Base-by-base conservation (phyloP, 179 eudicot species). In the Patellifolia procumbens region DNA sequence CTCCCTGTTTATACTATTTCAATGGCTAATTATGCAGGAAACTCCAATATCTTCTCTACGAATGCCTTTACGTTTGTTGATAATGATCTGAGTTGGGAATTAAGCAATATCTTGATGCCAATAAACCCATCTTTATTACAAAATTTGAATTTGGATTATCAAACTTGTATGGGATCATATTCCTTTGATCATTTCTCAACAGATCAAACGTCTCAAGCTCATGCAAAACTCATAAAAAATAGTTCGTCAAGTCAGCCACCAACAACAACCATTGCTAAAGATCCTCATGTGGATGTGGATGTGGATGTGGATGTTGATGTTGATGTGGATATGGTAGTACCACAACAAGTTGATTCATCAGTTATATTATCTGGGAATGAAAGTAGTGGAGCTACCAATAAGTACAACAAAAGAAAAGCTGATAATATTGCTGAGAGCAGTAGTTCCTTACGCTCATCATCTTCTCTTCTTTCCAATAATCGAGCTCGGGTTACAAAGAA, bases 361-460 rank as follows among this genome's bases (percentile, higher is more conserved):
- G 74, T 58, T 35, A 32, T 76, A n/a, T 48, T 39, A 51, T 61
- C 55, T 43, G 79, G 58, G 7, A 51, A 60, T 49, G 78, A 67
- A 48, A 74, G 56, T 49, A 84, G 49, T 68, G 59, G 0, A 35
- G 13, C 34, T 6, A 29, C 4, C 31, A 84, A n/a, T n/a, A n/a
- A n/a, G n/a, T n/a, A n/a, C n/a, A n/a, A 75, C 79, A 89, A 92
- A 79, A 89, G 92, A 72, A 88, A 84, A 88, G 70, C 79, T 34
- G 83, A 82, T 55, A 86, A 87, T 59, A 77, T 79, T 9, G 66
- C 82, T 1, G 89, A 81, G 22, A 83, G 73, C 68, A 81, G 86
- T 70, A 81, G 86, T 51, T 86, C 90, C 10, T 82, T 81, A 13
- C 76, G 84, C 68, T 87, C 90, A 8, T 83, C 89, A 68, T 69